Percentiles rank a stretch among this genome's conserved stretches.
phyloP scores from a whole-genome alignment of 176 grass and related monocot genomes.

The Triticum aestivum region DNA sequence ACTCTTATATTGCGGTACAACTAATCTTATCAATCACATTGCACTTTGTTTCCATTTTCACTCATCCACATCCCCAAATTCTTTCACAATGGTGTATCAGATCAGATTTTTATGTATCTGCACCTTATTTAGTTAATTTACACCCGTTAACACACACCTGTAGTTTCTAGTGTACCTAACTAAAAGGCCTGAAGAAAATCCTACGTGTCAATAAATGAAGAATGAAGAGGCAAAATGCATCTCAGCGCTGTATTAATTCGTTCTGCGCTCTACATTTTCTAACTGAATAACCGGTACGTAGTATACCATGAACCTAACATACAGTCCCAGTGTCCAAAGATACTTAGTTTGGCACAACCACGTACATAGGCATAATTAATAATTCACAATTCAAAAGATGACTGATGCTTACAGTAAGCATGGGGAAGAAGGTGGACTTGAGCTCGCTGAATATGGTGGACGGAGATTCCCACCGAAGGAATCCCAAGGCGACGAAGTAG shows the following conservation, averaged over 20 bases:
- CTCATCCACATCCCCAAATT: too few species aligned
- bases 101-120: too few species aligned
- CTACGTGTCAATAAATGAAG: not conserved
- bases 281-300: not conserved
- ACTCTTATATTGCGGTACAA: too few species aligned
- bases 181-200: not conserved
- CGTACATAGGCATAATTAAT: not conserved
- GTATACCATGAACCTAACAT: not conserved
- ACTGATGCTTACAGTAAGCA: slow-evolving; percentile 79
- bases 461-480: slow-evolving; percentile 80
- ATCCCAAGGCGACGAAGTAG: slow-evolving; percentile 73
- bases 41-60: too few species aligned
- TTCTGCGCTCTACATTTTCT: not conserved
- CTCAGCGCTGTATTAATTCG: not conserved
- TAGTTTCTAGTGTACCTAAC: not conserved
- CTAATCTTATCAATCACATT: too few species aligned
- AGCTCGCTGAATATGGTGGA: slow-evolving; percentile 67
- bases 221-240: not conserved
- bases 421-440: slow-evolving; percentile 86
- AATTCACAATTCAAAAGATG: slow-evolving; percentile 2
- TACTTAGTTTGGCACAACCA: not conserved
- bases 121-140: too few species aligned
- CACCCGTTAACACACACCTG: too few species aligned
- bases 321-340: not conserved
- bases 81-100: too few species aligned